Evolutionary conservation across 2,329 filamentous ascomycete genomes (phyloP), one percentile per base, ranked within the genome.

Genomic region (Sporothrix curviconia): DNA sequence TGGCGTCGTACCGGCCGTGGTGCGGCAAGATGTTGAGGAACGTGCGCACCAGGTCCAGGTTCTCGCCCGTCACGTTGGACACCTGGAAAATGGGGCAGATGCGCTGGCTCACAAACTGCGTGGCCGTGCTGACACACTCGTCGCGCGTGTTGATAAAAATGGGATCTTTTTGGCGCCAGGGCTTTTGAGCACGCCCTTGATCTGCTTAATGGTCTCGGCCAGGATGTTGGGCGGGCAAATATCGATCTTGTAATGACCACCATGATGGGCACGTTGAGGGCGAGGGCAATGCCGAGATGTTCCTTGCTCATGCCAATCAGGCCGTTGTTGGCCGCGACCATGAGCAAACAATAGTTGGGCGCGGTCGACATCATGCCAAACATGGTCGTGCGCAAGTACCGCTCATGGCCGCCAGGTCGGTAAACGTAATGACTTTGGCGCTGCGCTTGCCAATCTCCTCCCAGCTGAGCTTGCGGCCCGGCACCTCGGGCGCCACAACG

Each of bases 11-110:
- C 60, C 92, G 89, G 51, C 92, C 92, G 65, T 96, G 90, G 64
- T 96, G 92, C 1, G 94, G 94, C 3, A 99, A 79, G 60, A 97
- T 95, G 66, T 97, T 97, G 56, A 99, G 75, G 71, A 99, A 99
- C 0, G 87, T 89, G 56, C 92, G 87, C 5, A 99, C 91, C 4
- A 96, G 80, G 62, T 96, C 89, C 46, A 99, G 80, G 60, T 89
- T 90, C 71, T 95, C 83, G 46, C 94, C 94, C 0, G 94, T 97
- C 32, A 99, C 94, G 67, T 99, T 99, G 64, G 92, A 97, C 11
- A 99, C 91, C 68, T 97, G 92, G 74, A 99, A 99, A 62, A 99
- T 87, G 12, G 94, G 94, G 68, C 92, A 97, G 68, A 99, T 96
- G 40, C 94, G 83, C 71, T 95, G 89, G 65, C 88, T 94, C 65